These are phyloP conservation scores for Sequoia sempervirens DNA, from an alignment of 75 land plant genomes.

Conservation along the genomic window DNA sequence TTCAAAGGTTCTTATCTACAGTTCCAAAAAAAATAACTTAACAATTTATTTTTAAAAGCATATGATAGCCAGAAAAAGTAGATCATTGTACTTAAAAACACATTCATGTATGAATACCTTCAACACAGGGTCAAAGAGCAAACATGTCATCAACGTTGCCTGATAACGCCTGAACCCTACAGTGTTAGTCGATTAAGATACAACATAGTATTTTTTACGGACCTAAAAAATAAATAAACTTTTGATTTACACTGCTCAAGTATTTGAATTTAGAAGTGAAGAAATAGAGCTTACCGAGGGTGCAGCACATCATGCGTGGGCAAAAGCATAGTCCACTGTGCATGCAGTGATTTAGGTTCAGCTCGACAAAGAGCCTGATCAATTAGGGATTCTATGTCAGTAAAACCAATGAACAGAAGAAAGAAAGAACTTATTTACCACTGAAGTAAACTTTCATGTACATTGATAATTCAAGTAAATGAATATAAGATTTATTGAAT, in stretches of 20 bases:
- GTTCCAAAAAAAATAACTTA: background rate
- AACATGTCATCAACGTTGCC: constrained; percentile 53
- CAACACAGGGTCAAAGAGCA: constrained; percentile 63
- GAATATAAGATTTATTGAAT: background rate
- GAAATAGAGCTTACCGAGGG: constrained; percentile 44
- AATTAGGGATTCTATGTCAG: constrained; percentile 1
- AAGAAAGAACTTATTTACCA: background rate
- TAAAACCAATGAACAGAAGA: constrained; percentile 3
- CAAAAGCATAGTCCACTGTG: constrained; percentile 83
- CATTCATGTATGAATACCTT: constrained; percentile 34
- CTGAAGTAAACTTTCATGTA: background rate
- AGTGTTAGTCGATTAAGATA: constrained; percentile 9
- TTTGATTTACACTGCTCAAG: constrained; percentile 1
- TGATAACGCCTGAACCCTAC: constrained; percentile 49
- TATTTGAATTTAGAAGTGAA: background rate
- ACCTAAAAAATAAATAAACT: background rate
- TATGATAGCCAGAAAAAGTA: background rate
- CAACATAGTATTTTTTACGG: background rate
- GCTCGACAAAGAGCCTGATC: constrained; percentile 86
- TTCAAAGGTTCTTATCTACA: background rate
- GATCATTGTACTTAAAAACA: background rate
- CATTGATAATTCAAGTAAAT: background rate
- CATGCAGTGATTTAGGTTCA: constrained; percentile 79
- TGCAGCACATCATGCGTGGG: constrained; percentile 84
- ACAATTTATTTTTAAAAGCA: background rate